Percentiles rank a stretch among this genome's conserved stretches.
Conservation (phyloP, 495 filamentous ascomycete species). For the Hypoxylon rickii region DNA sequence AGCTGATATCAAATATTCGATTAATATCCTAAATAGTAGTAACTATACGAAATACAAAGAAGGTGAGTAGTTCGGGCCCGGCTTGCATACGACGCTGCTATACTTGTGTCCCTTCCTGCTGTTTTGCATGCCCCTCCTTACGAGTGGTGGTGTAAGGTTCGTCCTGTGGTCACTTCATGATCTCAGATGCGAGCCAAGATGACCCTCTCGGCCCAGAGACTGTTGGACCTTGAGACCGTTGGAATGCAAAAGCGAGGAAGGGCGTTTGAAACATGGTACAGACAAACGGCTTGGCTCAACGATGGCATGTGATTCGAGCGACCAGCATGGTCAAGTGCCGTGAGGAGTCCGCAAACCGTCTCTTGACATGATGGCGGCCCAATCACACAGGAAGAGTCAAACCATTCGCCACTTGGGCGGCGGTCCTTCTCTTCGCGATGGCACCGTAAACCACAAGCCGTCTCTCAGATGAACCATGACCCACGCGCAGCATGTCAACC, state of each 20-base stretch:
- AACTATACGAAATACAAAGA: no score
- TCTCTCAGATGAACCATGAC: conserved; percentile 4
- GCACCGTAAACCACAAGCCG: conserved; percentile 3
- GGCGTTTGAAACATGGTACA: conserved; percentile 23
- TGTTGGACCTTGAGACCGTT: not conserved
- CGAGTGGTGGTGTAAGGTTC: no score
- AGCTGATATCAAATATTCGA: no score
- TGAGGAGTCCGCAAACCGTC: conserved; percentile 25
- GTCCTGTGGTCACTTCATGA: no score
- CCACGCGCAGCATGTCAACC: not conserved
- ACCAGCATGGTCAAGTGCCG: conserved; percentile 24
- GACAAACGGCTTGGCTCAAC: conserved; percentile 21
- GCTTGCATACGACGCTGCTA: no score
- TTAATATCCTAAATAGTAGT: no score
- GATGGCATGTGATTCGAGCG: conserved; percentile 25
- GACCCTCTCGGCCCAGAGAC: conserved; percentile 7
- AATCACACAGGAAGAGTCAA: conserved; percentile 27
- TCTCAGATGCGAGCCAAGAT: conserved; percentile 8
- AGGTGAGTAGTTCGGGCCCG: no score
- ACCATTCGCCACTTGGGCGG: conserved; percentile 33
- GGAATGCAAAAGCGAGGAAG: conserved; percentile 9
- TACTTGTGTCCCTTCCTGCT: no score
- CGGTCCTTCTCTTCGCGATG: conserved; percentile 17
- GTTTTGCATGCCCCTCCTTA: no score
- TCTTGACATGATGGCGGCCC: conserved; percentile 29